phyloP scores from a whole-genome alignment of 306 rosid species.

The Cicer pinnatifidum region DNA sequence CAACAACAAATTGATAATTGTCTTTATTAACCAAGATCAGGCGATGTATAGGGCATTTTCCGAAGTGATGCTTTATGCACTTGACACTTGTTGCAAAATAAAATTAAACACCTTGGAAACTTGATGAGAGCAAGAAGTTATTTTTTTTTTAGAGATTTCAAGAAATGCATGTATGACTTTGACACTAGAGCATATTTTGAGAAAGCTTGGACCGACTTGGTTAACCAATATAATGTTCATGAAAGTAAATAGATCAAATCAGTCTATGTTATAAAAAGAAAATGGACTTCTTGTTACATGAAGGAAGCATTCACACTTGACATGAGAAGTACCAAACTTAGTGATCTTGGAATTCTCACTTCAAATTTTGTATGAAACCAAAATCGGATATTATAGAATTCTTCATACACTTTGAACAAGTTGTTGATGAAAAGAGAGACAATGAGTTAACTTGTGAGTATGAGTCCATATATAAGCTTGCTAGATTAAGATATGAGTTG shows the following conservation, averaged over 20 bases:
- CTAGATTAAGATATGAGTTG: neutral
- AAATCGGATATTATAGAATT: neutral
- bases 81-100: neutral
- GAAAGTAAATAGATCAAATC: too few species aligned
- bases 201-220: too few species aligned
- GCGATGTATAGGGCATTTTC: neutral
- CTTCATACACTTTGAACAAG: neutral
- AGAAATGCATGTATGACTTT: too few species aligned
- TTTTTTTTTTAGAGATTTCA: neutral
- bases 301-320: too few species aligned
- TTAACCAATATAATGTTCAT: too few species aligned
- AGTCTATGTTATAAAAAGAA: too few species aligned
- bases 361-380: neutral
- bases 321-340: neutral
- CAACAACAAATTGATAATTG: neutral
- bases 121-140: neutral
- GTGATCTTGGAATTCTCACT: neutral
- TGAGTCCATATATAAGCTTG: neutral
- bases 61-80: neutral
- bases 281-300: too few species aligned
- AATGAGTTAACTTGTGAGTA: neutral
- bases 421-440: neutral
- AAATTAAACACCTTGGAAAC: neutral
- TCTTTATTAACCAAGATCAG: neutral
- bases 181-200: too few species aligned